phyloP scores from a whole-genome alignment of 257 asterid species.

The Scutellaria baicalensis region DNA sequence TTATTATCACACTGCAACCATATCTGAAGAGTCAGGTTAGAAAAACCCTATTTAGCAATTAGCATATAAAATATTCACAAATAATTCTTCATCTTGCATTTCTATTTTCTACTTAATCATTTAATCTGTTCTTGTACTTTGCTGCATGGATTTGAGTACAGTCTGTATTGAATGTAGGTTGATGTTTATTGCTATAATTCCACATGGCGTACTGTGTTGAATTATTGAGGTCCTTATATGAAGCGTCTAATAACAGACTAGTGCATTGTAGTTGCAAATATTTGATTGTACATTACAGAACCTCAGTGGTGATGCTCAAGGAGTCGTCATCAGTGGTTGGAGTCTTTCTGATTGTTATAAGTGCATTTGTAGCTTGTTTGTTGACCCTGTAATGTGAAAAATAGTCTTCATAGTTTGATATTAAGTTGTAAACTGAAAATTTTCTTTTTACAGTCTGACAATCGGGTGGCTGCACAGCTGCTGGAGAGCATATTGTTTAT shows the following conservation, averaged over 20 bases:
- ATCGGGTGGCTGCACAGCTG: slow-evolving; percentile 75
- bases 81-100: slow-evolving; percentile 1
- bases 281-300: not conserved
- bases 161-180: slow-evolving; percentile 2
- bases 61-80: not conserved
- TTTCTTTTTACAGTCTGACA: slow-evolving; percentile 63
- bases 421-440: not conserved
- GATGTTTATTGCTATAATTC: not conserved
- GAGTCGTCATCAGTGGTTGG: not conserved
- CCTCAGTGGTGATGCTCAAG: slow-evolving; percentile 1
- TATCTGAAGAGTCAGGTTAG: slow-evolving; percentile 91
- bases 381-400: not conserved
- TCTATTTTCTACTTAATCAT: slow-evolving; percentile 3
- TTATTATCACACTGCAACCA: slow-evolving; percentile 89
- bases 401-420: slow-evolving; percentile 5
- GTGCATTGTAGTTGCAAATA: not conserved
- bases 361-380: not conserved
- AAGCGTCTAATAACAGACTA: not conserved
- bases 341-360: not conserved
- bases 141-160: not conserved
- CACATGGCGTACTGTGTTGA: not conserved
- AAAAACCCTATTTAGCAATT: not conserved
- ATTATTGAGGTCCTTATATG: not conserved
- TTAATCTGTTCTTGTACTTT: slow-evolving; percentile 5
- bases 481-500: slow-evolving; percentile 94